Evolutionary conservation across 2,329 filamentous ascomycete genomes (phyloP), one percentile per base, ranked within the genome.

Genomic region (Botrytis elliptica): DNA sequence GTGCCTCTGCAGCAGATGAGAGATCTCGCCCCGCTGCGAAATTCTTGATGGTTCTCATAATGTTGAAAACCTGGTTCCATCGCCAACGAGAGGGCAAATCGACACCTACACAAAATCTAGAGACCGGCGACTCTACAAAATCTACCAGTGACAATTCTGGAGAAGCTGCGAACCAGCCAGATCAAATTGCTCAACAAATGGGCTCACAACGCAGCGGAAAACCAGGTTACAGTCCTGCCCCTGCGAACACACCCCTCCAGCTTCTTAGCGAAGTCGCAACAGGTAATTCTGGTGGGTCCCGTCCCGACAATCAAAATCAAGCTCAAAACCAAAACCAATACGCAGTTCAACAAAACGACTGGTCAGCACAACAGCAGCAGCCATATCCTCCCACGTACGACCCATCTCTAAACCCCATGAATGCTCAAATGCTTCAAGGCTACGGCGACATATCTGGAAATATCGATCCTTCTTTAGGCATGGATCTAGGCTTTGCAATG

Each of bases 11-110:
- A 0, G 88, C 88, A 5, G 86, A 87, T 1, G 88, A 91, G 69
- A 88, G 87, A 74, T 92, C 89, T 63, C 86, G 90, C 1, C 89
- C 91, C 0, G 88, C 91, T 0, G 85, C 86, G 68, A 94, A 93
- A 81, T 94, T 94, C 76, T 84, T 92, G 3, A 85, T 93, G 74
- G 90, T 94, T 9, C 83, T 94, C 16, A 84, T 87, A 68, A 91
- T 94, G 89, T 83, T 95, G 40, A 88, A 88, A 60, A 88, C 86
- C 40, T 93, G 92, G 91, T 81, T 82, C 60, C 77, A 81, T 70
- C 77, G 80, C 46, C 80, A 81, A 73, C 75, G 77, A 72, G 79
- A 81, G 70, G 76, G 77, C 25, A 79, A 79, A 73, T 49, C 65
- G 29, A 38, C 66, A 55, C 63, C 66, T 33, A 33, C 65, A 33